Conservation (phyloP, 1,284 basidiomycete genomes). For the Melampsora americana region DNA sequence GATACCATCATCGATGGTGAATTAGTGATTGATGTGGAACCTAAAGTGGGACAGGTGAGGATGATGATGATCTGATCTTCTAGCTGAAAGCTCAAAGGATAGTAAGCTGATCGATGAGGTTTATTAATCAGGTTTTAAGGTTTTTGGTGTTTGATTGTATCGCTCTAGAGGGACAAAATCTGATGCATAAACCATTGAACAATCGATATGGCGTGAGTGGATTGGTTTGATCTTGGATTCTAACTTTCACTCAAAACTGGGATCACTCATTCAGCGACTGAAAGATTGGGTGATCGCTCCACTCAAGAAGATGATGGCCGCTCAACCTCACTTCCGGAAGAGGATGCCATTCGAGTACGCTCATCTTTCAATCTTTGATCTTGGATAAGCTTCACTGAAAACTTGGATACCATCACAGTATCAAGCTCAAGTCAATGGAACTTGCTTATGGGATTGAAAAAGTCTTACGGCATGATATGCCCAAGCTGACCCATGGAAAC, state of each 20-base stretch:
- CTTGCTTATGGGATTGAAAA: constrained; percentile 82
- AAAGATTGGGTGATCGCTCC: constrained; percentile 78
- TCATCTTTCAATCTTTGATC: constrained; percentile 35
- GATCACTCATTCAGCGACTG: constrained; percentile 64
- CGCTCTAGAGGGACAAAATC: constrained; percentile 77
- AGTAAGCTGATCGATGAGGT: background rate
- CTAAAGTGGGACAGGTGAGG: constrained; percentile 65
- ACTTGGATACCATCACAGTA: constrained; percentile 58
- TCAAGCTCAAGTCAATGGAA: constrained; percentile 81
- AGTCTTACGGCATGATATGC: constrained; percentile 79
- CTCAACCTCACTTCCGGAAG: constrained; percentile 66
- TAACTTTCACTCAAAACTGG: background rate
- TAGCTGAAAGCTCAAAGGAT: background rate
- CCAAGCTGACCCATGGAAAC: constrained; percentile 83
- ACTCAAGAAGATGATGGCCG: constrained; percentile 67
- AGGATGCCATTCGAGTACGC: constrained; percentile 78
- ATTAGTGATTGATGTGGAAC: constrained; percentile 84
- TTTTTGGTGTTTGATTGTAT: constrained; percentile 91
- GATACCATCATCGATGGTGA: constrained; percentile 91
- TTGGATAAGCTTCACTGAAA: background rate
- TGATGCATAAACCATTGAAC: constrained; percentile 76
- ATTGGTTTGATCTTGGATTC: constrained; percentile 1
- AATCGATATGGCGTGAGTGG: constrained; percentile 81
- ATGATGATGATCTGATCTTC: background rate
- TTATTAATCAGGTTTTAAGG: constrained; percentile 65